A percentile compares a stretch with the other conserved stretches of the same genome.
These are phyloP conservation scores for Fusarium pseudograminearum DNA, from an alignment of 2,329 filamentous ascomycete genomes.

Conservation along the genomic window DNA sequence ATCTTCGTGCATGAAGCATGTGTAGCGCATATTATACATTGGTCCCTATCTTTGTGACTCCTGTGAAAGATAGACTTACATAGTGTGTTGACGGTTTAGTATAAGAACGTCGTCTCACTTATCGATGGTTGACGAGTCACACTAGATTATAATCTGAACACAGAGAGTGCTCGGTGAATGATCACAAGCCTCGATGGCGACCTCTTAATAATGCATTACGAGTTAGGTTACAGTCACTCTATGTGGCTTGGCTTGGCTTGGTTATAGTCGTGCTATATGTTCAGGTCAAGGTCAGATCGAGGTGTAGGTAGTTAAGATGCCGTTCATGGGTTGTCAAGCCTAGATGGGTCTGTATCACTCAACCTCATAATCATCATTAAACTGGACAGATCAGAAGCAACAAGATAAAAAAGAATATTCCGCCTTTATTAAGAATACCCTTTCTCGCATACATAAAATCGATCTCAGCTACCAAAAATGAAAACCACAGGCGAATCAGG, in stretches of 20 bases:
- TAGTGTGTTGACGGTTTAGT: background rate
- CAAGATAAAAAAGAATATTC: conserved; percentile 44
- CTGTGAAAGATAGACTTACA: conserved; percentile 9
- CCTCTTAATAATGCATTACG: background rate
- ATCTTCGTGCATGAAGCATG: conserved; percentile 12
- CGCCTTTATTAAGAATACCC: conserved; percentile 49
- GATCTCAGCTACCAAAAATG: conserved; percentile 29
- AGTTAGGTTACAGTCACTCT: background rate
- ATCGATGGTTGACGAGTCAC: no score
- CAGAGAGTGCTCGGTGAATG: background rate
- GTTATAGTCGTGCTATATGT: background rate
- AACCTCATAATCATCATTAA: background rate
- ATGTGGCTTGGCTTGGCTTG: background rate
- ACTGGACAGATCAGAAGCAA: background rate
- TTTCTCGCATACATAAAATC: conserved; percentile 41
- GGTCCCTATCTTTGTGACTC: conserved; percentile 13
- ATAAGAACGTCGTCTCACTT: background rate
- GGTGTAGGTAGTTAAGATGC: background rate
- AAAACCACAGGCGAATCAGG: conserved; percentile 35
- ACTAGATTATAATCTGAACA: background rate
- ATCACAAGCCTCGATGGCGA: background rate
- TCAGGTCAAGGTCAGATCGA: background rate
- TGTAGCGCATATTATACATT: conserved; percentile 1
- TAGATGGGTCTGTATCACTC: background rate
- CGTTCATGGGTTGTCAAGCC: background rate